Base-by-base conservation (phyloP, 768 basidiomycete species). In the Lactarius indigo region DNA sequence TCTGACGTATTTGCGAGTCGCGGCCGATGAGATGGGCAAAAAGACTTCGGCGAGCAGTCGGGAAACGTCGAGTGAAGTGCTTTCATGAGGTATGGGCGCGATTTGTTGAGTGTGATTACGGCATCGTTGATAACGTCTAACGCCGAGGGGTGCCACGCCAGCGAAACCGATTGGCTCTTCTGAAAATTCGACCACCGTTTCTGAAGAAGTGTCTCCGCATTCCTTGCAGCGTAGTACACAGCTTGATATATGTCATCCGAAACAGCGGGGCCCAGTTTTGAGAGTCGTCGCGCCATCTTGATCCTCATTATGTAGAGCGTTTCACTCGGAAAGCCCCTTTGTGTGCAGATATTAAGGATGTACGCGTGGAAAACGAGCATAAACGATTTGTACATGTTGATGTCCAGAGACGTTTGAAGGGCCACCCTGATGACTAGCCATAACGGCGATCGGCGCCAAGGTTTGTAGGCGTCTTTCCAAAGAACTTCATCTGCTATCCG, bases 391-490 rank as follows among this genome's bases (percentile, higher is more conserved):
- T 52, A 52, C 50, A 15, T 15, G 50, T 52, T 15, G 50, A 1
- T 4, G 23, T 52, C 50, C 13, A 52, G 26, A 15, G 50, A 52
- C 0, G 75, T 78, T 47, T 80, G 78, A 8, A 80, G 65, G 0
- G 76, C 77, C 9, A 85, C 82, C 8, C 83, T 23, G 23, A 52
- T 52, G 0, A 52, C 26, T 1, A 52, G 26, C 50, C 23, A 52
- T 15, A 52, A 7, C 13, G 50, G 23, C 12, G 50, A 52, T 52
- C 50, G 50, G n/a, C 50, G 50, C 50, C 50, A 52, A 15, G 75
- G 84, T 59, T 76, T 72, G 37, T 68, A 59, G 2, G 26, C 26
- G 5, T 23, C 12, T 13, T 26, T 52, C 50, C 50, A 52, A 15
- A 52, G 50, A 26, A 52, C 50, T 26, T 52, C 50, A 4, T 52